Evolutionary conservation across 1,139 yeast genomes (phyloP).

Genomic region (Kodamaea alishanica): DNA sequence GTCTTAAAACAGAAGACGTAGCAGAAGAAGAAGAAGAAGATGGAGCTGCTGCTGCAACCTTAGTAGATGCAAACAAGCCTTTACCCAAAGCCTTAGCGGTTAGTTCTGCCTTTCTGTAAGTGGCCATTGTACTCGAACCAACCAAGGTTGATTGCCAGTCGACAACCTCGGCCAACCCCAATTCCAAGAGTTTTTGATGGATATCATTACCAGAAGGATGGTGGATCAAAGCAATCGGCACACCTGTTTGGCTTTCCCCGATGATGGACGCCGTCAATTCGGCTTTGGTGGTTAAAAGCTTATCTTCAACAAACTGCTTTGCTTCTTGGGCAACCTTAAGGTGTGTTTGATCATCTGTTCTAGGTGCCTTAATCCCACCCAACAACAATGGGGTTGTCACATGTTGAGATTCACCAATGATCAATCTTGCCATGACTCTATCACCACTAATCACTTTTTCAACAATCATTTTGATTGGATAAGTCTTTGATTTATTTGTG

Average conservation of each 20-base stretch:
- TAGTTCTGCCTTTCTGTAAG: constrained; percentile 63
- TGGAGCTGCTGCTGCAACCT: constrained; percentile 18
- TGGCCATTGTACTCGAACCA: constrained; percentile 63
- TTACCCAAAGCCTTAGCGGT: constrained; percentile 59
- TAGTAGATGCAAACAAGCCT: constrained; percentile 55
- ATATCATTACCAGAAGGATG: constrained; percentile 73
- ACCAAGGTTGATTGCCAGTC: constrained; percentile 81
- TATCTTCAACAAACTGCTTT: constrained; percentile 60
- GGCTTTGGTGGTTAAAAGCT: constrained; percentile 59
- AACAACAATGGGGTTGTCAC: constrained; percentile 56
- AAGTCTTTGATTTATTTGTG: constrained; percentile 33
- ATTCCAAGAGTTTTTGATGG: constrained; percentile 60
- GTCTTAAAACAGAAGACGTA: constrained; percentile 27
- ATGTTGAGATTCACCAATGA: constrained; percentile 42
- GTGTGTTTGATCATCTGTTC: constrained; percentile 49
- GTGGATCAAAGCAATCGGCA: constrained; percentile 58
- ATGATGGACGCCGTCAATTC: constrained; percentile 50
- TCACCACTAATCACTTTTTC: constrained; percentile 81
- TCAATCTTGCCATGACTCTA: constrained; percentile 57
- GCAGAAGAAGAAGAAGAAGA: constrained; percentile 15
- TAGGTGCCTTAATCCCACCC: constrained; percentile 73
- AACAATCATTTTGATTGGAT: constrained; percentile 55
- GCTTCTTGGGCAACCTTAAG: constrained; percentile 62
- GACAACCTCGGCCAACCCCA: constrained; percentile 70
- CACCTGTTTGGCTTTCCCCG: constrained; percentile 60